A percentile compares a stretch with the other conserved stretches of the same genome.
Evolutionary conservation across 495 filamentous ascomycete species (phyloP).

Genomic region (Xylaria bambusicola): DNA sequence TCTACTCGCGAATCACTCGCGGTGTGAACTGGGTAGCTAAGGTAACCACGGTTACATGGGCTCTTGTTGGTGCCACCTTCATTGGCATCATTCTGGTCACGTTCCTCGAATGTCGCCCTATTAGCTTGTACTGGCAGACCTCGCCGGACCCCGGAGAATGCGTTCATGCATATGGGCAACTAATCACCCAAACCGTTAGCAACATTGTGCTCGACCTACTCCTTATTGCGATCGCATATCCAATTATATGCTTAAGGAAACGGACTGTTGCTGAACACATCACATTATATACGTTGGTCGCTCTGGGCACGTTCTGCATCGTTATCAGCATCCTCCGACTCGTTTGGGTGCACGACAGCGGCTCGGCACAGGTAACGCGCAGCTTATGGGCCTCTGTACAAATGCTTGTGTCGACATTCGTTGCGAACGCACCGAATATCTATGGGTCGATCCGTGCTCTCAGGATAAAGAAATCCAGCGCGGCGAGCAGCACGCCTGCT

Average conservation of each 20-base stretch:
- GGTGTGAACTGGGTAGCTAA: conserved; percentile 36
- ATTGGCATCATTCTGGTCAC: conserved; percentile 39
- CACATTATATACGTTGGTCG: conserved; percentile 40
- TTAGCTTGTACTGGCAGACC: conserved; percentile 47
- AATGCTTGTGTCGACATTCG: conserved; percentile 45
- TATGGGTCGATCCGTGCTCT: conserved; percentile 36
- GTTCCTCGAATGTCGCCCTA: conserved; percentile 49
- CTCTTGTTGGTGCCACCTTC: conserved; percentile 37
- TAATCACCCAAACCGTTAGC: conserved; percentile 41
- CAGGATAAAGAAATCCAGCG: conserved; percentile 22
- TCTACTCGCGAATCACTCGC: conserved; percentile 42
- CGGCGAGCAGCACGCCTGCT: conserved; percentile 6
- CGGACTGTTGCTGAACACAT: conserved; percentile 34
- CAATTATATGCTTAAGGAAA: conserved; percentile 37
- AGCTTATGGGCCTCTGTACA: conserved; percentile 48
- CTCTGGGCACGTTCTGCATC: conserved; percentile 46
- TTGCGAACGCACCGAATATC: conserved; percentile 47
- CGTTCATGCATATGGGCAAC: conserved; percentile 41
- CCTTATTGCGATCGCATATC: conserved; percentile 46
- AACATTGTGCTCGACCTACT: conserved; percentile 49
- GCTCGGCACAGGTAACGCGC: conserved; percentile 40
- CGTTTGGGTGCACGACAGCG: conserved; percentile 35
- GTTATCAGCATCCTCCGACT: conserved; percentile 44
- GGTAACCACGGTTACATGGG: conserved; percentile 38
- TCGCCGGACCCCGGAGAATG: conserved; percentile 45